Evolutionary conservation across 1,284 basidiomycete genomes (phyloP), one percentile per base, ranked within the genome.

Genomic region (Macrocybe sp.): DNA sequence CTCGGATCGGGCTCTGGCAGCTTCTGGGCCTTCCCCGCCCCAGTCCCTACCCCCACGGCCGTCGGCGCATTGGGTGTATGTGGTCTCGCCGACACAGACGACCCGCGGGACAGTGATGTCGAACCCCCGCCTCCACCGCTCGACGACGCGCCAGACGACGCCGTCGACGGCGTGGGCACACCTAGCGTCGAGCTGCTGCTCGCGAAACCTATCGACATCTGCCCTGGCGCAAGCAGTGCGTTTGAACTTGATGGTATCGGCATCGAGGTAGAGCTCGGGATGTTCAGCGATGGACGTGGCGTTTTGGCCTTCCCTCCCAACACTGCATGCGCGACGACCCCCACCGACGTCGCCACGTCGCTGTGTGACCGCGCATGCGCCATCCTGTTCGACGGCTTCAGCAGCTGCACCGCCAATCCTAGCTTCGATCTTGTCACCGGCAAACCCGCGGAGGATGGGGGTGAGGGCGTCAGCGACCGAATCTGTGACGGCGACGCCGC

Each of bases 1-100:
- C 65, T 65, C 30, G 63, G 55, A 37, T 74, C 65, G 2, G 75
- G 76, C 11, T 72, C 70, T 6, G 65, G 66, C 41, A 62, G 16
- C 55, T 51, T 43, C 41, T 49, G 29, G 12, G 16, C 37, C 14
- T 42, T 39, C 12, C 36, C 16, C 14, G 14, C 37, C 29, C 31
- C 35, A 11, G 41, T 42, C 7, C 41, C 41, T 5, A 31, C 5
- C 2, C 41, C 41, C n/a, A 42, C n/a, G 10, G 34, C 34, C 7
- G 41, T 30, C 12, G 22, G 12, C 11, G 30, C 22, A 4, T 22
- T 22, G 22, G 22, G 22, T 22, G 22, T 22, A 22, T 22, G 22
- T 4, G 22, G 12, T 39, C 14, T 14, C 10, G 42, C 7, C 22
- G 22, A 22, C 22, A 22, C 22, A 4, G 22, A 22, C 22, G 22